Percentiles rank a stretch among this genome's conserved stretches.
phyloP scores from a whole-genome alignment of 768 basidiomycete species.

The Hysterangium stoloniferum region DNA sequence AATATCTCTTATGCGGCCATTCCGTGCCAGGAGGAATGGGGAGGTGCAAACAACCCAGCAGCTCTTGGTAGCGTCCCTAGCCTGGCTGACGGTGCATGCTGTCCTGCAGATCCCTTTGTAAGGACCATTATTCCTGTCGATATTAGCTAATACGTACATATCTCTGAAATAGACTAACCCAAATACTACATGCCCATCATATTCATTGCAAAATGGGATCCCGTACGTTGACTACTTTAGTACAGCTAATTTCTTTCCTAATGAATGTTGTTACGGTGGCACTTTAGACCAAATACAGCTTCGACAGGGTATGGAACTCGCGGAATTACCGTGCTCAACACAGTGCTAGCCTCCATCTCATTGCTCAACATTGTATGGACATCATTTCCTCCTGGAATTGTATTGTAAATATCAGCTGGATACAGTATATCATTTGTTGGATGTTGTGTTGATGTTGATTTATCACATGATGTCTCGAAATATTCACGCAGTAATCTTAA shows the following conservation, averaged over 20 bases:
- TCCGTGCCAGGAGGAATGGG: constrained; percentile 55
- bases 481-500: too few relatives aligned
- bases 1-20: constrained; percentile 66
- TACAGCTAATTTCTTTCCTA: too few relatives aligned
- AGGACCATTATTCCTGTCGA: constrained; percentile 13
- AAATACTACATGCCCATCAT: constrained; percentile 59
- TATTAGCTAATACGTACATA: constrained; percentile 1
- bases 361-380: neutral
- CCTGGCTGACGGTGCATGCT: constrained; percentile 57
- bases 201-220: constrained; percentile 56
- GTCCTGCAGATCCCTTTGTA: constrained; percentile 62
- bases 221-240: too few relatives aligned
- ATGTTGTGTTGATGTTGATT: too few relatives aligned
- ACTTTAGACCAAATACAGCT: constrained; percentile 8
- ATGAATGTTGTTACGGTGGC: too few relatives aligned
- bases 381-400: too few relatives aligned
- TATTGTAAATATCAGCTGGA: too few relatives aligned
- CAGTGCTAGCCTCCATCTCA: neutral
- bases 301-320: constrained; percentile 4
- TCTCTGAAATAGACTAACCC: constrained; percentile 31
- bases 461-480: too few relatives aligned
- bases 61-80: constrained; percentile 62
- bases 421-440: too few relatives aligned
- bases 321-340: neutral
- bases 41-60: constrained; percentile 46